These are phyloP conservation scores for Tetracladium maxilliforme DNA, from an alignment of 2,329 filamentous ascomycete species.

Conservation along the genomic window DNA sequence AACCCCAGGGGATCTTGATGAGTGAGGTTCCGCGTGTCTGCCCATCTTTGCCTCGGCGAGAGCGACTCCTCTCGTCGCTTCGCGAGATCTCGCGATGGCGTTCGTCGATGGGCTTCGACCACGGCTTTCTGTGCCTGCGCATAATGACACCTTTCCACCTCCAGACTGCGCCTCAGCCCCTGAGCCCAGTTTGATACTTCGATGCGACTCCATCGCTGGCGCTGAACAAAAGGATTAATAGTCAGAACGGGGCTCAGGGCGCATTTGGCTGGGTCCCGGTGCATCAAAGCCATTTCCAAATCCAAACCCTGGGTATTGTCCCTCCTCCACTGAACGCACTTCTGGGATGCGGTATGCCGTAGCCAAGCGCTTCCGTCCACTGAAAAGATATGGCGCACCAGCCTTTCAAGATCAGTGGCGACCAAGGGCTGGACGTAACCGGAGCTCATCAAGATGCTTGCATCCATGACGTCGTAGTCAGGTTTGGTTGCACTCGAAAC, in stretches of 20 bases:
- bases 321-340: conserved; percentile 59
- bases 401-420: conserved; percentile 52
- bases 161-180: too few species aligned
- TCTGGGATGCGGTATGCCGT: conserved; percentile 69
- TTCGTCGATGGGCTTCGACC: too few species aligned
- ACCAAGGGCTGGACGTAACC: conserved; percentile 75
- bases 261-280: conserved; percentile 9
- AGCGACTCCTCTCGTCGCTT: conserved; percentile 9
- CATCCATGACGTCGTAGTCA: conserved; percentile 78
- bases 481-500: conserved; percentile 60
- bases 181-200: too few species aligned
- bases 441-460: conserved; percentile 82
- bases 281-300: conserved; percentile 9
- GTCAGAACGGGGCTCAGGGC: conserved; percentile 14
- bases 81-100: conserved; percentile 6
- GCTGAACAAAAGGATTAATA: conserved; percentile 33
- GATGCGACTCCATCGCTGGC: conserved; percentile 12
- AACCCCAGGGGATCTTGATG: conserved; percentile 63
- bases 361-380: conserved; percentile 67
- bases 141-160: too few species aligned
- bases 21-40: conserved; percentile 2
- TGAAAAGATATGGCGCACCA: conserved; percentile 67
- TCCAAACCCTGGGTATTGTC: conserved; percentile 12
- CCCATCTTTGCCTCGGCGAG: conserved; percentile 2
- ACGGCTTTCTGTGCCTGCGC: too few species aligned